A percentile compares a stretch with the other conserved stretches of the same genome.
Conservation (phyloP, 2,329 filamentous ascomycete genomes). For the Talaromyces pinophilus region DNA sequence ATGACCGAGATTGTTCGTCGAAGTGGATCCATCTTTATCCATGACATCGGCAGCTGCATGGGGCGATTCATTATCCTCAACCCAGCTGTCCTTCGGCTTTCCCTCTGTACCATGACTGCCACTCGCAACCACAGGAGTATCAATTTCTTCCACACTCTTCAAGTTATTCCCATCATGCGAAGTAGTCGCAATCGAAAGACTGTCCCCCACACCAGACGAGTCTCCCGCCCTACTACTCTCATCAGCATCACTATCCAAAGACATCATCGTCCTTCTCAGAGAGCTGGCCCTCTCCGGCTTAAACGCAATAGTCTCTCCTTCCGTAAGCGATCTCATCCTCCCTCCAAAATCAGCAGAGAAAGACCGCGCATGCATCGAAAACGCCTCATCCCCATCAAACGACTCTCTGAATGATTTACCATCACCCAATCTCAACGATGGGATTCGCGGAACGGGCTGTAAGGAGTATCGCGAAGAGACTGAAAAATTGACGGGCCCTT, state of each 20-base stretch:
- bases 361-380: constrained; percentile 1
- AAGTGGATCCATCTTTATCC: neutral
- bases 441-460: constrained; percentile 24
- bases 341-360: constrained; percentile 17
- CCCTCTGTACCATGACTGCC: neutral
- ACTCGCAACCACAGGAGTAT: neutral
- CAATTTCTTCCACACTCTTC: neutral
- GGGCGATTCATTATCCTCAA: neutral
- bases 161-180: neutral
- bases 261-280: constrained; percentile 6
- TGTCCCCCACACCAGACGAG: neutral
- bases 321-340: constrained; percentile 4
- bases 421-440: constrained; percentile 23
- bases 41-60: neutral
- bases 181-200: neutral
- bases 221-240: neutral
- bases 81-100: neutral
- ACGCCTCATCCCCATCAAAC: neutral
- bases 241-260: neutral
- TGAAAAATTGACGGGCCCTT: constrained; percentile 7
- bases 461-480: constrained; percentile 20
- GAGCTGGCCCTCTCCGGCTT: constrained; percentile 6
- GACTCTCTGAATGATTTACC: constrained; percentile 19
- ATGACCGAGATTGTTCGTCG: neutral
- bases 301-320: constrained; percentile 1